phyloP scores from a whole-genome alignment of 306 rosid species.

The Lathyrus tuberosus region DNA sequence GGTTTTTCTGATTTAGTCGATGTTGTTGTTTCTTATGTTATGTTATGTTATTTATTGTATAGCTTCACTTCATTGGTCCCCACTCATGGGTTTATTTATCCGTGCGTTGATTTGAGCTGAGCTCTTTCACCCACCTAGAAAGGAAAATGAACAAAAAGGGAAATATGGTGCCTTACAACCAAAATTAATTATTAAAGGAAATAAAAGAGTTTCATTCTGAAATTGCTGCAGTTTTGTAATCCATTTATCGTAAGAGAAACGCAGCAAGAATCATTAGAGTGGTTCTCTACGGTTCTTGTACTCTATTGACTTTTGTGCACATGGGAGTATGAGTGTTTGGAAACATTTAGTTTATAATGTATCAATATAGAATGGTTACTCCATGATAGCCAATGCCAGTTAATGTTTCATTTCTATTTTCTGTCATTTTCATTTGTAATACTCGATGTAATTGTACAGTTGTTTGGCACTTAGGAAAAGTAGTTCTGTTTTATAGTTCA shows the following conservation, averaged over 20 bases:
- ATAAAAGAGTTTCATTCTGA: background rate
- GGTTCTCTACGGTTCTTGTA: background rate
- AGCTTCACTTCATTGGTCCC: background rate
- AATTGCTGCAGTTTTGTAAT: background rate
- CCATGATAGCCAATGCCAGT: too few species aligned
- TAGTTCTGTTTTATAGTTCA: conserved; percentile 13
- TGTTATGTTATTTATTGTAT: background rate
- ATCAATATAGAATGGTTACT: background rate
- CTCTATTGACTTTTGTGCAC: background rate
- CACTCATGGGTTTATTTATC: background rate
- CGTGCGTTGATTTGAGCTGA: background rate
- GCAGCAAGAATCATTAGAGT: background rate
- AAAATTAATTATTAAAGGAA: too few species aligned
- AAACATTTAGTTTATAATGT: background rate
- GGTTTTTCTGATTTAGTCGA: background rate
- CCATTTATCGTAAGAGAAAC: background rate
- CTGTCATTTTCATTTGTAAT: conserved; percentile 1
- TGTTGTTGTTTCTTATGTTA: conserved; percentile 21
- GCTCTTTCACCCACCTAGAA: background rate
- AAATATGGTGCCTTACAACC: background rate
- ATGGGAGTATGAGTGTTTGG: background rate
- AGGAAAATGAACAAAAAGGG: background rate
- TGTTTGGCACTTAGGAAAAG: background rate
- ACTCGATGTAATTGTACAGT: background rate
- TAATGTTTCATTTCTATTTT: background rate